Base-by-base conservation (phyloP, 768 basidiomycete species). In the Boletales sp. region DNA sequence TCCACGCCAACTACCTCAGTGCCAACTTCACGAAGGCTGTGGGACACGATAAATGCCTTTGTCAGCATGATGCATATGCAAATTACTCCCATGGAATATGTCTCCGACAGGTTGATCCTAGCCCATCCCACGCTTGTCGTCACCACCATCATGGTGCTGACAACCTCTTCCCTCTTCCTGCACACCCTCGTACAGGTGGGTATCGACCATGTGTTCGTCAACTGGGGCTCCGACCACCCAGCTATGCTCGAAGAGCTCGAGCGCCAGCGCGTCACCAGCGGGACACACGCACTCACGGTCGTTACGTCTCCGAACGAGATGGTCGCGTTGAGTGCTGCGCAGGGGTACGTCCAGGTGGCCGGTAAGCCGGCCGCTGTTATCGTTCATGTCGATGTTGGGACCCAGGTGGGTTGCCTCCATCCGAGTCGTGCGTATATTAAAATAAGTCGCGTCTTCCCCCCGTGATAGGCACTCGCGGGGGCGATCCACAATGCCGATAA, bases 191-290 rank as follows among this genome's bases (percentile, higher is more conserved):
- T 66, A 14, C 65, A 78, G 45, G 79, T 78, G 2, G 83, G 83
- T 2, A 79, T 87, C 33, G 84, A 82, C 0, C 82, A 86, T 60
- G 78, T 77, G 9, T 86, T 87, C 58, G 84, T 82, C 15, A 87
- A 87, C 69, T 87, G 86, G 82, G 87, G 86, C 2, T 84, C 82
- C 1, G 86, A 89, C 56, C 86, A 88, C 57, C 83, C 85, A 0
- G 85, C 80, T 0, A 63, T 89, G 13, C 73, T 88, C 21, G 86
- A 87, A 56, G 86, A 87, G 30, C 73, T 89, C 10, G 76, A 78
- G 48, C 70, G 81, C 17, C 81, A 85, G 53, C 73, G 80, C 3
- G 59, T 63, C 6, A 47, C 58, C 7, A 38, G 62, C 25, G 71
- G 72, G 3, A 54, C 63, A 18, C 76, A 78, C 1, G 46, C 65